Evolutionary conservation across 257 asterid species (phyloP), one percentile per base, ranked within the genome.

Genomic region (Solanum pennellii): DNA sequence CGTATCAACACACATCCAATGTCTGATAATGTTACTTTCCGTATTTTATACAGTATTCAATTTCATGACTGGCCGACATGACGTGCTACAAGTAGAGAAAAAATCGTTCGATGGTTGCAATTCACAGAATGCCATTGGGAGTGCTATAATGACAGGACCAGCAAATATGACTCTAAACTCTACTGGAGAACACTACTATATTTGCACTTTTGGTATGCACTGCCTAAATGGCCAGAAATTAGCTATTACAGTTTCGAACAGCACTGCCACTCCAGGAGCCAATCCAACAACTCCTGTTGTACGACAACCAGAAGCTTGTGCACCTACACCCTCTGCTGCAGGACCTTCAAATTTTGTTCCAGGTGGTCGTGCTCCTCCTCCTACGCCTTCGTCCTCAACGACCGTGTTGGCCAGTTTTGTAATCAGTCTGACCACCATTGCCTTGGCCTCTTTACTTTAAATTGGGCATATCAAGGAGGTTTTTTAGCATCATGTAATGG

Each of bases 191-290:
- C 87, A 62, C 79, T 89, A 84, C 87, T 89, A 74, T 83, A 89
- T 87, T 77, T 89, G 89, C 62, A 85, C 91, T 69, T 20, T 87
- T 52, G 25, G 60, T 6, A 39, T 62, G 9, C 90, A 87, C 27
- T 89, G 91, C 88, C 27, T 9, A 11, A 25, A 6, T 9, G 91
- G 91, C 9, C 91, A 87, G 88, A 87, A 84, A 86, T 87, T 89
- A 15, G 85, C 88, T 52, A 66, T 89, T 21, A 83, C 82, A 6
- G 91, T 89, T 13, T n/a, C 84, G 1, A 69, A 23, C 5, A 21
- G 49, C 77, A 29, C 25, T 0, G 16, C 2, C 5, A 37, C 86
- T 7, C 80, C 89, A 3, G 79, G 27, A 33, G 85, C 89, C 74
- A 31, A 89, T 90, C 35, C 76, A 52, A 52, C 62, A 16, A 52